These are phyloP conservation scores for Phaseolus lunatus DNA, from an alignment of 306 rosid species.

Conservation along the genomic window DNA sequence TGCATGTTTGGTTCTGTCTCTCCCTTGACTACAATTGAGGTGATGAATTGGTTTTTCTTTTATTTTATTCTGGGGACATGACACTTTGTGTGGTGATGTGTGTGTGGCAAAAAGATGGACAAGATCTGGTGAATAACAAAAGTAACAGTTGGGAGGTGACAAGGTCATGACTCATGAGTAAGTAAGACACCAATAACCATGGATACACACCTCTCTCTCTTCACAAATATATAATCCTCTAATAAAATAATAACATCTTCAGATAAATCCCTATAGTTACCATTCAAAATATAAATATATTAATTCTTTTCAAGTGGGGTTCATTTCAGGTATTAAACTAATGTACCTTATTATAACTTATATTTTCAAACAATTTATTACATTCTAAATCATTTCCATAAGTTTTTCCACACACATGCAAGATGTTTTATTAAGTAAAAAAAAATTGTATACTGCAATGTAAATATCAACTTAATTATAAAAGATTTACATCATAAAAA, in stretches of 20 bases:
- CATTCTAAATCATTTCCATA: no score
- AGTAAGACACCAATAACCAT: neutral
- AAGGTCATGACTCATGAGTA: constrained; percentile 7
- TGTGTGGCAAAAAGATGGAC: constrained; percentile 30
- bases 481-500: neutral
- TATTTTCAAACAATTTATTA: neutral
- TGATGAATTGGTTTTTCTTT: neutral
- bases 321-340: neutral
- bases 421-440: neutral
- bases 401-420: neutral
- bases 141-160: constrained; percentile 29
- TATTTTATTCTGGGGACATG: neutral
- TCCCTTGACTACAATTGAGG: no score
- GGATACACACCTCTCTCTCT: neutral
- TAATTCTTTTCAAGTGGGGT: no score
- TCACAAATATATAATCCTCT: neutral
- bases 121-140: constrained; percentile 20
- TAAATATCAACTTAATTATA: neutral
- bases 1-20: no score
- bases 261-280: no score
- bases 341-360: neutral
- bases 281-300: no score
- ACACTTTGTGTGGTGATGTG: neutral
- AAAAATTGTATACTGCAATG: neutral
- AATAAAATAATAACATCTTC: no score